Evolutionary conservation across 1,284 basidiomycete species (phyloP).

Genomic region (Cerioporus squamosus): DNA sequence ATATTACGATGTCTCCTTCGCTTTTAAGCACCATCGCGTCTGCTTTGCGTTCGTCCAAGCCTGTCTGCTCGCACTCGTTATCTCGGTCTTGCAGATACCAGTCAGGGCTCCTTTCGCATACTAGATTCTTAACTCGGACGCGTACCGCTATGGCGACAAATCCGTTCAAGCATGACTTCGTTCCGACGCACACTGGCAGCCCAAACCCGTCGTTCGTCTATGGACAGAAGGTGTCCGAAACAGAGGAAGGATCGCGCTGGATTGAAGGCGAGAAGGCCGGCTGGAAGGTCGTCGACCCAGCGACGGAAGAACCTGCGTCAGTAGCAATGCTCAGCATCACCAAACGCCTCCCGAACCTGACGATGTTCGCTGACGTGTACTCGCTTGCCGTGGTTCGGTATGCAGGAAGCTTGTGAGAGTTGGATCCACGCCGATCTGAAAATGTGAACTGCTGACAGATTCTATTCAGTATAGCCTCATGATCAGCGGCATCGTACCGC

Average conservation of each 20-base stretch:
- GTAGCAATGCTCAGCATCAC: conserved; percentile 13
- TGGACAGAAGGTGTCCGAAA: conserved; percentile 55
- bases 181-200: conserved; percentile 47
- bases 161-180: not conserved
- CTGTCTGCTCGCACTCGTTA: not conserved
- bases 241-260: conserved; percentile 52
- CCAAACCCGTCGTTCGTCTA: conserved; percentile 65
- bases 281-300: conserved; percentile 62
- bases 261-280: conserved; percentile 52
- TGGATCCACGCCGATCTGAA: not conserved
- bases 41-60: not conserved
- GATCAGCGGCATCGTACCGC: conserved; percentile 70
- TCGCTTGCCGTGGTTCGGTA: not conserved
- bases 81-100: not conserved
- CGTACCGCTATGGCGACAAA: not conserved
- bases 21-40: not conserved
- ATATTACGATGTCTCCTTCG: not conserved
- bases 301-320: conserved; percentile 49
- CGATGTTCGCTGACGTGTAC: not conserved
- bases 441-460: not conserved
- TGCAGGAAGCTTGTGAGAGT: conserved; percentile 20
- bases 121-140: not conserved
- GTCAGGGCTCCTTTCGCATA: not conserved
- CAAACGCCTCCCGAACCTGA: not conserved
- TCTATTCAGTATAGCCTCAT: conserved; percentile 45